Base-by-base conservation (phyloP, 352 stramenopile species). In the Thraustotheca clavata region DNA sequence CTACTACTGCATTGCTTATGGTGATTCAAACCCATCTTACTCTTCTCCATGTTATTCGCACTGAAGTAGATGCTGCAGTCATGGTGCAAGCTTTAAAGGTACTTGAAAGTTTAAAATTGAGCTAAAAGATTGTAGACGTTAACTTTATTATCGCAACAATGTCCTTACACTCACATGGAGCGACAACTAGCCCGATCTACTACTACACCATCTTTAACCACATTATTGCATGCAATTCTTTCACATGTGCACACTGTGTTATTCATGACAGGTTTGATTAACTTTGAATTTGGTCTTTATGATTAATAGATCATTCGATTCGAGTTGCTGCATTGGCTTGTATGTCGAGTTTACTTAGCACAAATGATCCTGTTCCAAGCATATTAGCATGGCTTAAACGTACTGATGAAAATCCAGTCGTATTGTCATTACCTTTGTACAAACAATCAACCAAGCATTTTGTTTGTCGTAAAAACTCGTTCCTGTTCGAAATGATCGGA, bases 1-100 rank as follows among this genome's bases (percentile, higher is more conserved):
- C 83, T 14, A 89, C 89, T 49, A 77, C 83, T 0, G 83, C 91
- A 18, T 89, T 84, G 38, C 62, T 88, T 33, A 92, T 94, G 85
- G 38, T 92, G 20, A 89, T 89, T 50, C 85, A 92, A 70, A 77
- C 90, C 5, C 83, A 92, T 60, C 71, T 91, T 27, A 87, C 83
- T 2, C 67, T 94, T 33, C 81, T 91, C 59, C 89, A 89, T 38
- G 86, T 76, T 43, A 85, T 94, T 24, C 83, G 90, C 61, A 79
- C 88, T 60, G 83, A 94, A 52, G 86, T 81, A 38, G 80, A 89
- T 18, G 61, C 72, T 0, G 66, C 69, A 4, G 73, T 82, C 2
- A 69, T 92, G 8, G 70, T 77, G 2, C 85, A 92, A 49, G 83
- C 76, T 14, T 43, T 94, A 16, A 94, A 94, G 77, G 79, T 88